Evolutionary conservation across 345 rosid genomes (phyloP), one percentile per base, ranked within the genome.

Genomic region (Populus ilicifolia): DNA sequence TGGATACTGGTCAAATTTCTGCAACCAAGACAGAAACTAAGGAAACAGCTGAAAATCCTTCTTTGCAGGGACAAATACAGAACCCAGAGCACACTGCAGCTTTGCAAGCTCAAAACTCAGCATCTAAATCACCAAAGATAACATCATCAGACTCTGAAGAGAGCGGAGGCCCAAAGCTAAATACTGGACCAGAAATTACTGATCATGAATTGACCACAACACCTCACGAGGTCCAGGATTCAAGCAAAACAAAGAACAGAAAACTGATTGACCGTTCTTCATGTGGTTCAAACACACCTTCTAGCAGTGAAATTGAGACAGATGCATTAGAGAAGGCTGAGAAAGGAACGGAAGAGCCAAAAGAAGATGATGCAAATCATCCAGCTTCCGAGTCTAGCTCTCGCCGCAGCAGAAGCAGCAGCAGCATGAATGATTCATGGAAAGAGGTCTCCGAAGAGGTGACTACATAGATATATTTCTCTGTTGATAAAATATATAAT

Each of bases 361-460:
- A 90, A 85, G 96, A 84, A 83, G 86, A 75, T 79, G 92, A 89
- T 78, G 84, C 74, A 35, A 85, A 84, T 78, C 84, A 80, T 78
- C 83, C 72, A 69, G 72, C 85, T 6, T 54, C 77, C 11, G 97
- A 91, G 70, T 80, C 78, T 59, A 83, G 72, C 77, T 82, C 85
- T 72, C 96, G 96, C 25, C 93, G 97, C 62, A 71, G 82, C 74
- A 87, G 90, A 87, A 89, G 85, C 86, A 84, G 46, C 74, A 76
- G 83, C 83, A 91, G 63, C 73, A 8, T 52, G 65, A 83, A 78
- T 6, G 98, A 94, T 77, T 89, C 93, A 23, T 91, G 97, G 98
- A 94, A 94, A 85, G 85, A 87, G 80, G 98, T 94, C 25, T 93
- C 98, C 6, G 92, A 91, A 77, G 98, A 67, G 99, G 97, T 91